Evolutionary conservation across 495 filamentous ascomycete species (phyloP).

Genomic region (Talaromyces proteolyticus): DNA sequence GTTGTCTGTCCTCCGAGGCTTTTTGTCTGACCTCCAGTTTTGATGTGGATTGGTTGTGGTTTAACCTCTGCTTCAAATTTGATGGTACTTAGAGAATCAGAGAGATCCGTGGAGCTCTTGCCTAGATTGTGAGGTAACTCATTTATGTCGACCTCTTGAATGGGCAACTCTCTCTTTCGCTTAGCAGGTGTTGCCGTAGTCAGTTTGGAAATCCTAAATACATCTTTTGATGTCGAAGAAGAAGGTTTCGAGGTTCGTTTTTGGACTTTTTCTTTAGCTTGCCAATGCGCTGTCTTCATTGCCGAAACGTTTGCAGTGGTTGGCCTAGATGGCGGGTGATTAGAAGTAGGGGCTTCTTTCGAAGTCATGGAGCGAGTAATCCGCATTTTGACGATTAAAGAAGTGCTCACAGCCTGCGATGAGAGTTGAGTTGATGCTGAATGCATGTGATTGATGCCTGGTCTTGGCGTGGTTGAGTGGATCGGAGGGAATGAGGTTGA

Average conservation of each 20-base stretch:
- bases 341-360: not conserved
- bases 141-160: conserved; percentile 9
- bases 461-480: no score
- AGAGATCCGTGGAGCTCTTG: not conserved
- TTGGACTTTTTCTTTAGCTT: not conserved
- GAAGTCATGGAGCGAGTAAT: conserved; percentile 6
- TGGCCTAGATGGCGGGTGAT: not conserved
- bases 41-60: no score
- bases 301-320: not conserved
- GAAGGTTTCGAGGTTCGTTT: not conserved
- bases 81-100: no score
- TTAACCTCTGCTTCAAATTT: no score
- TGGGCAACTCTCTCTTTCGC: not conserved
- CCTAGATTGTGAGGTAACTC: conserved; percentile 44
- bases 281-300: not conserved
- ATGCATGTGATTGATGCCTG: no score
- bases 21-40: not conserved
- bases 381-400: not conserved
- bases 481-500: no score
- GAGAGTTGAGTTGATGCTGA: no score
- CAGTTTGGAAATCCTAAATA: not conserved
- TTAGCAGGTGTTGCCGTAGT: not conserved
- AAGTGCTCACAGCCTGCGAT: no score
- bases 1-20: not conserved
- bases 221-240: not conserved